A percentile compares a stretch with the other conserved stretches of the same genome.
phyloP scores from a whole-genome alignment of 768 basidiomycete species.

The Boletus rex-veris region DNA sequence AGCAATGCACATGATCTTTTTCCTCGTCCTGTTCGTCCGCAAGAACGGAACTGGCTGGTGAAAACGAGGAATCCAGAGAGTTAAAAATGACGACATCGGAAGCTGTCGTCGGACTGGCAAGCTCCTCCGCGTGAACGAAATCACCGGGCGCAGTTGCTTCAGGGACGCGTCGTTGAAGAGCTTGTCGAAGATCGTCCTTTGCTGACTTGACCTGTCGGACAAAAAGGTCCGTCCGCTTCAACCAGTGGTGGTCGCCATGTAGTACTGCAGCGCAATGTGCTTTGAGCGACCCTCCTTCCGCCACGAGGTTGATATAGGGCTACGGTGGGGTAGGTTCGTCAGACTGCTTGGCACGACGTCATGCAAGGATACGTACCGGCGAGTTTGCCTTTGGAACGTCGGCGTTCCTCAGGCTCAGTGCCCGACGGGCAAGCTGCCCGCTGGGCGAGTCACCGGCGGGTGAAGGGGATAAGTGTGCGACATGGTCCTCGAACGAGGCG shows the following conservation, averaged over 20 bases:
- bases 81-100: background rate
- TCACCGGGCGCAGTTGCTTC: background rate
- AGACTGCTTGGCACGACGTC: background rate
- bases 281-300: constrained; percentile 1
- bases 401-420: constrained; percentile 1
- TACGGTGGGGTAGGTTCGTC: background rate
- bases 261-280: constrained; percentile 3
- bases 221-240: constrained; percentile 3
- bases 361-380: background rate
- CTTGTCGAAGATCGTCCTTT: background rate
- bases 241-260: background rate
- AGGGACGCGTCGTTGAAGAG: background rate
- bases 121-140: background rate
- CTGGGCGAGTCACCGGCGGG: constrained; percentile 1
- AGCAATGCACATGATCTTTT: too few species aligned
- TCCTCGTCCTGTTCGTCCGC: background rate
- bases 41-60: background rate
- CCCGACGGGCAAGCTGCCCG: background rate
- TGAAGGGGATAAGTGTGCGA: constrained; percentile 4
- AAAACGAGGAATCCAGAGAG: too few species aligned
- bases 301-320: constrained; percentile 4
- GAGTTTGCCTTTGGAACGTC: constrained; percentile 10
- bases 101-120: background rate
- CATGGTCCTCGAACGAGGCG: constrained; percentile 5
- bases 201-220: constrained; percentile 9